Evolutionary conservation across 192 early-diverging fungal genomes (phyloP).

Genomic region (Dispira simplex): DNA sequence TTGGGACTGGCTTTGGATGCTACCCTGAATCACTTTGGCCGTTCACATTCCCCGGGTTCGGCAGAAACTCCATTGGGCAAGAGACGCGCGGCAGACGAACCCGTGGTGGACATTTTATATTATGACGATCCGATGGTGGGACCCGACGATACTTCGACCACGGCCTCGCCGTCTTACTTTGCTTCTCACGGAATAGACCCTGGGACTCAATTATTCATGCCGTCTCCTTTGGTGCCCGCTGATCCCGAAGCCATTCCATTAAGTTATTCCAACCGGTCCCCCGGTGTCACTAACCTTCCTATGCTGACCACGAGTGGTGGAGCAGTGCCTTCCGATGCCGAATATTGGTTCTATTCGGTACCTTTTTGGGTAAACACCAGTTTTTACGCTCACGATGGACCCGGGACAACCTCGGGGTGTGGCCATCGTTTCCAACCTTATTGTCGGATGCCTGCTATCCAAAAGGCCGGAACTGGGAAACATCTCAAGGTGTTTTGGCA

Average conservation of each 20-base stretch:
- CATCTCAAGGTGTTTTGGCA: conserved; percentile 34
- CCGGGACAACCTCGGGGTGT: background rate
- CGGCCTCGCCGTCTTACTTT: conserved; percentile 6
- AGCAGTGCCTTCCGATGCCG: conserved; percentile 16
- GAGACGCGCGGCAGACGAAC: too few relatives aligned
- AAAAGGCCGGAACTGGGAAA: conserved; percentile 66
- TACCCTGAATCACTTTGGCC: background rate
- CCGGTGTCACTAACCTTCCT: too few relatives aligned
- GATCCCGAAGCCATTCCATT: too few relatives aligned
- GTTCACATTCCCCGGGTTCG: background rate
- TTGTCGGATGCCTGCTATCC: conserved; percentile 74
- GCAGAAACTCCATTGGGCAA: background rate
- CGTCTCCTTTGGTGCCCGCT: too few relatives aligned
- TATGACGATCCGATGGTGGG: background rate
- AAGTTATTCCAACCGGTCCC: too few relatives aligned
- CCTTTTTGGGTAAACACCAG: conserved; percentile 89
- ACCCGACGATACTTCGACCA: background rate
- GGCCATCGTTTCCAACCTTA: conserved; percentile 40
- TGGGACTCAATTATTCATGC: too few relatives aligned
- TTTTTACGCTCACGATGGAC: conserved; percentile 46
- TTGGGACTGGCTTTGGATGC: too few relatives aligned
- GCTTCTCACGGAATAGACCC: background rate
- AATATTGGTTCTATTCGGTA: conserved; percentile 25
- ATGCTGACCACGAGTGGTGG: too few relatives aligned
- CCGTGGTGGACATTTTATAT: background rate